A percentile compares a stretch with the other conserved stretches of the same genome.
These are phyloP conservation scores for Huntiella decipiens DNA, from an alignment of 2,329 filamentous ascomycete genomes.

Conservation along the genomic window DNA sequence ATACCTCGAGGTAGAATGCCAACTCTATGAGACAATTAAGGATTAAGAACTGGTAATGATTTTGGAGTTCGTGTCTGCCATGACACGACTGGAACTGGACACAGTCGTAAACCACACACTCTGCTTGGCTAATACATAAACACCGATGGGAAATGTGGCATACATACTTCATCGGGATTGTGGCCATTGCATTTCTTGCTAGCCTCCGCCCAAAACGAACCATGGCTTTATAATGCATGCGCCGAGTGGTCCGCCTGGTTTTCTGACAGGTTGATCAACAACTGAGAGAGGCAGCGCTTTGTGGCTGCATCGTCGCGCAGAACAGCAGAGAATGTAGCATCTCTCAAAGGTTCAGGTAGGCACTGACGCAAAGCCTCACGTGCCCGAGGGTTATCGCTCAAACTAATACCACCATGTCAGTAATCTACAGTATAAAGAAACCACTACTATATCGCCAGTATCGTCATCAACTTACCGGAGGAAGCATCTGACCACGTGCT, in stretches of 20 bases:
- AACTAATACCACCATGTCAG: constrained; percentile 26
- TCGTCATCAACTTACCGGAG: constrained; percentile 46
- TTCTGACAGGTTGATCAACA: constrained; percentile 90
- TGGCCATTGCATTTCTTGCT: neutral
- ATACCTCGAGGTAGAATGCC: neutral
- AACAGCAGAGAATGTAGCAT: constrained; percentile 92
- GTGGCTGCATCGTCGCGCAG: constrained; percentile 93
- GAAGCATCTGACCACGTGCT: constrained; percentile 96
- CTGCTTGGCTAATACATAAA: neutral
- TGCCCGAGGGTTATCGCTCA: constrained; percentile 90
- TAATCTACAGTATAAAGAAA: constrained; percentile 5
- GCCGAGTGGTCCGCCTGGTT: constrained; percentile 41
- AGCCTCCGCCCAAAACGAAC: neutral
- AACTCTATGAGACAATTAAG: neutral
- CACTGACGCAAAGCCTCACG: constrained; percentile 90
- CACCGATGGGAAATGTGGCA: neutral
- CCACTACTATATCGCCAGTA: neutral
- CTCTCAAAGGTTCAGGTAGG: constrained; percentile 91
- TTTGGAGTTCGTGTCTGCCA: neutral
- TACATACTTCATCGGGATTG: neutral
- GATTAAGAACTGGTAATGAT: neutral
- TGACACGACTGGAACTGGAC: no score
- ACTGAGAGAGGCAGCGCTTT: constrained; percentile 90
- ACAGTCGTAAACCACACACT: no score
- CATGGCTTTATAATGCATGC: constrained; percentile 13